Evolutionary conservation across 306 rosid genomes (phyloP).

Genomic region (Elaeagnus macrophylla): DNA sequence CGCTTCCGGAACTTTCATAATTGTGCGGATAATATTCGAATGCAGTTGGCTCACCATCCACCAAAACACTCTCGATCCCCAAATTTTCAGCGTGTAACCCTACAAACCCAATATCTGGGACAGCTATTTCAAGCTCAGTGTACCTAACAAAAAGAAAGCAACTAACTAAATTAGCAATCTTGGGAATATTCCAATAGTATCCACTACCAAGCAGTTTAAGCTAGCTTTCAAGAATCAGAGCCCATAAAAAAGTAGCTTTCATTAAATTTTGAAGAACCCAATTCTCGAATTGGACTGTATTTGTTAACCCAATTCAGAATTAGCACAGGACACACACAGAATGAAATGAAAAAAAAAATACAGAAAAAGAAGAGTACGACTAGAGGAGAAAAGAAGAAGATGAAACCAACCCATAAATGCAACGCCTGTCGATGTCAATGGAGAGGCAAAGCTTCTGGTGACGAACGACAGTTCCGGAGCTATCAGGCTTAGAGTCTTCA

Average conservation of each 20-base stretch:
- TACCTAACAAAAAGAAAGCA: slow-evolving; percentile 33
- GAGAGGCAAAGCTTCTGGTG: slow-evolving; percentile 94
- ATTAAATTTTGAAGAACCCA: neutral
- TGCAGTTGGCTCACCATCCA: slow-evolving; percentile 82
- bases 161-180: neutral
- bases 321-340: too few species aligned
- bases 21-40: slow-evolving; percentile 71
- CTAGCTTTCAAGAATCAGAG: neutral
- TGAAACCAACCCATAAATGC: slow-evolving; percentile 61
- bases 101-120: slow-evolving; percentile 87
- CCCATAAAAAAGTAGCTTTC: neutral
- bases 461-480: slow-evolving; percentile 65
- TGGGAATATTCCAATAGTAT: neutral
- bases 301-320: too few species aligned
- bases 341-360: neutral
- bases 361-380: neutral
- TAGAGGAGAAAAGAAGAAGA: slow-evolving; percentile 3
- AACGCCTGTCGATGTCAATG: slow-evolving; percentile 58
- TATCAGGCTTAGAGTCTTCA: slow-evolving; percentile 76
- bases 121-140: slow-evolving; percentile 77
- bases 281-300: neutral
- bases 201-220: neutral
- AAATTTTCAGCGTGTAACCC: slow-evolving; percentile 92
- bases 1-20: slow-evolving; percentile 37
- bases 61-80: slow-evolving; percentile 67